Conservation (phyloP, 257 asterid species). For the Anisodus acutangulus region DNA sequence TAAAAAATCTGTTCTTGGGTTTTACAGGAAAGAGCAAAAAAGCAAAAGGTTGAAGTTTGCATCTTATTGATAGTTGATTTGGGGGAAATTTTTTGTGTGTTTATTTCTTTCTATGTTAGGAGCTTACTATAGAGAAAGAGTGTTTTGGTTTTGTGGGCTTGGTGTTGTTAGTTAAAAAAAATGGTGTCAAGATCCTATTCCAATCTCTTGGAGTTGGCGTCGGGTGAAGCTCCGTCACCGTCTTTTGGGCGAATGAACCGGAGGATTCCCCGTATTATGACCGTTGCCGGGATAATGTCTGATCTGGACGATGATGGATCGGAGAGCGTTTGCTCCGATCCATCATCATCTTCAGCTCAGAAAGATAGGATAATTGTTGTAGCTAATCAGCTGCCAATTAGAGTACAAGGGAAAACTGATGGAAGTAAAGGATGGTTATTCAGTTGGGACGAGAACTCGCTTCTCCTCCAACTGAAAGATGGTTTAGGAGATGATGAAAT, state of each 20-base stretch:
- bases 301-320: slow-evolving; percentile 71
- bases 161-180: slow-evolving; percentile 34
- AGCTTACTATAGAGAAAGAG: slow-evolving; percentile 31
- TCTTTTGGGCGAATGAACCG: slow-evolving; percentile 67
- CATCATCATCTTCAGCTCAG: slow-evolving; percentile 71
- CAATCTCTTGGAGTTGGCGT: slow-evolving; percentile 79
- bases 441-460: slow-evolving; percentile 82
- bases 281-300: slow-evolving; percentile 83
- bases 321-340: slow-evolving; percentile 65
- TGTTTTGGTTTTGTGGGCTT: slow-evolving; percentile 38
- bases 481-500: slow-evolving; percentile 71
- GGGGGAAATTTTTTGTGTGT: slow-evolving; percentile 23
- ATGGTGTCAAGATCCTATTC: slow-evolving; percentile 94
- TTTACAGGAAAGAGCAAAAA: slow-evolving; percentile 22
- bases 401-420: slow-evolving; percentile 63
- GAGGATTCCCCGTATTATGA: slow-evolving; percentile 82
- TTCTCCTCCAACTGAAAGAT: slow-evolving; percentile 76
- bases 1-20: background rate
- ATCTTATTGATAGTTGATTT: slow-evolving; percentile 26
- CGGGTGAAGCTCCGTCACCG: slow-evolving; percentile 77
- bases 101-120: slow-evolving; percentile 37
- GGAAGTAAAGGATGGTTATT: slow-evolving; percentile 65
- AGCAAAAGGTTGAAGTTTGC: background rate
- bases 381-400: slow-evolving; percentile 87
- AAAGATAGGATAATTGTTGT: slow-evolving; percentile 78